phyloP scores from a whole-genome alignment of 768 basidiomycete genomes.

The Mycena sanguinolenta region DNA sequence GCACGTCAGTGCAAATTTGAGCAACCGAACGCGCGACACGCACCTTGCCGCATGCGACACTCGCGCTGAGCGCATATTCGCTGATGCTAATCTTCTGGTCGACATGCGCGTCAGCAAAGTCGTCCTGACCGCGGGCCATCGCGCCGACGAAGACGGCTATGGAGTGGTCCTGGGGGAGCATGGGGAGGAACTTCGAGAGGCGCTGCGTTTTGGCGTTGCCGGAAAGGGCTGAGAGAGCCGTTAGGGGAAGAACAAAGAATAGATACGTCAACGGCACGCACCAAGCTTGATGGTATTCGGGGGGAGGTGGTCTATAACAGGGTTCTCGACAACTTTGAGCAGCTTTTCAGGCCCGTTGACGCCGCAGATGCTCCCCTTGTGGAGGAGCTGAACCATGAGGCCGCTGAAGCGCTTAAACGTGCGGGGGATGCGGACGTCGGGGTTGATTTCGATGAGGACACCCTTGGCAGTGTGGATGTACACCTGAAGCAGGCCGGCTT shows the following conservation, averaged over 20 bases:
- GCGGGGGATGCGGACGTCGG: slow-evolving; percentile 95
- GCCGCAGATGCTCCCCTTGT: slow-evolving; percentile 94
- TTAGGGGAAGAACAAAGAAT: background rate
- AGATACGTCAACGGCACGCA: slow-evolving; percentile 54
- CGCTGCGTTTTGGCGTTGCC: slow-evolving; percentile 89
- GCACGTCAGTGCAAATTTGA: background rate
- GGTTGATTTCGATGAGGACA: slow-evolving; percentile 98
- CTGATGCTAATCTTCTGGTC: slow-evolving; percentile 98
- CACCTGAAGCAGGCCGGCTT: slow-evolving; percentile 95
- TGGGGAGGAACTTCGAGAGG: slow-evolving; percentile 87
- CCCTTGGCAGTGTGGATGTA: slow-evolving; percentile 98
- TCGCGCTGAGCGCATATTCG: slow-evolving; percentile 92
- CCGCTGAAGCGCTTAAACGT: slow-evolving; percentile 99
- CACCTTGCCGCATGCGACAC: slow-evolving; percentile 98
- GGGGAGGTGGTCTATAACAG: slow-evolving; percentile 93
- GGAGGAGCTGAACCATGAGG: slow-evolving; percentile 98
- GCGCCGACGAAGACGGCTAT: slow-evolving; percentile 97
- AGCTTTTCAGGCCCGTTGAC: slow-evolving; percentile 98
- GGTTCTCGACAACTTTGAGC: slow-evolving; percentile 98
- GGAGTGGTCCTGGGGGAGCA: slow-evolving; percentile 88
- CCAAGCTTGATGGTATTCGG: slow-evolving; percentile 96
- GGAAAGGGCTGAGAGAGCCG: slow-evolving; percentile 75
- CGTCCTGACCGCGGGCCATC: slow-evolving; percentile 96
- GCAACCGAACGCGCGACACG: slow-evolving; percentile 41
- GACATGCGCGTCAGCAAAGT: slow-evolving; percentile 95